These are phyloP conservation scores for Allantophomopsis lycopodina DNA, from an alignment of 2,329 filamentous ascomycete genomes.

Conservation along the genomic window DNA sequence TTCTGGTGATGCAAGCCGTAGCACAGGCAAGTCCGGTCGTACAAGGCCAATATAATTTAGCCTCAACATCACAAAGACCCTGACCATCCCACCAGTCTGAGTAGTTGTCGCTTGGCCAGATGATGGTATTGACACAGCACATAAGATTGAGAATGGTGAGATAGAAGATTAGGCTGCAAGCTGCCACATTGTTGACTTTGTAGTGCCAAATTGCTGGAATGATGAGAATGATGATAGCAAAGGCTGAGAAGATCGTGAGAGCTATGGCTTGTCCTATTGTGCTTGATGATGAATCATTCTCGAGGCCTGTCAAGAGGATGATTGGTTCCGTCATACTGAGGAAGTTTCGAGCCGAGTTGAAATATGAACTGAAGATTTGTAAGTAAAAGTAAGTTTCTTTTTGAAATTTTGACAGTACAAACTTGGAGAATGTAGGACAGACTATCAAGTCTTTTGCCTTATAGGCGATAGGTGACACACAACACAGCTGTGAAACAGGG, in stretches of 20 bases:
- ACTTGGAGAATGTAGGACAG: no score
- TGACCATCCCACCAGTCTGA: slow-evolving; percentile 41
- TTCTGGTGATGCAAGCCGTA: slow-evolving; percentile 42
- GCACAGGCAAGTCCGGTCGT: slow-evolving; percentile 36
- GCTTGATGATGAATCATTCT: no score
- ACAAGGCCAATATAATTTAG: slow-evolving; percentile 39
- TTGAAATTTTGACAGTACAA: no score
- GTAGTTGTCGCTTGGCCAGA: slow-evolving; percentile 48
- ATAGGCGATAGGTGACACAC: no score
- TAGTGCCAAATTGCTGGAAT: slow-evolving; percentile 46
- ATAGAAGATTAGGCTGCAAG: slow-evolving; percentile 40
- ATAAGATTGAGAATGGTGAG: slow-evolving; percentile 40
- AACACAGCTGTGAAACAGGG: no score
- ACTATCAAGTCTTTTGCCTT: no score
- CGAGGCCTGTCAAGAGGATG: no score
- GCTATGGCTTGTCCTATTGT: slow-evolving; percentile 15
- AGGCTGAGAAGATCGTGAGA: slow-evolving; percentile 32
- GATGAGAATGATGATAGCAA: slow-evolving; percentile 36
- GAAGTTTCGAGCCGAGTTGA: neutral
- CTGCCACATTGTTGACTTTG: slow-evolving; percentile 44
- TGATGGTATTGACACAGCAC: slow-evolving; percentile 44
- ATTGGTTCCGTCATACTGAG: slow-evolving; percentile 5
- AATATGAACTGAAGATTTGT: neutral
- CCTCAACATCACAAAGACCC: slow-evolving; percentile 50
- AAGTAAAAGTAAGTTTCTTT: no score